Conservation (phyloP, 345 rosid genomes). For the Lumnitzera racemosa region DNA sequence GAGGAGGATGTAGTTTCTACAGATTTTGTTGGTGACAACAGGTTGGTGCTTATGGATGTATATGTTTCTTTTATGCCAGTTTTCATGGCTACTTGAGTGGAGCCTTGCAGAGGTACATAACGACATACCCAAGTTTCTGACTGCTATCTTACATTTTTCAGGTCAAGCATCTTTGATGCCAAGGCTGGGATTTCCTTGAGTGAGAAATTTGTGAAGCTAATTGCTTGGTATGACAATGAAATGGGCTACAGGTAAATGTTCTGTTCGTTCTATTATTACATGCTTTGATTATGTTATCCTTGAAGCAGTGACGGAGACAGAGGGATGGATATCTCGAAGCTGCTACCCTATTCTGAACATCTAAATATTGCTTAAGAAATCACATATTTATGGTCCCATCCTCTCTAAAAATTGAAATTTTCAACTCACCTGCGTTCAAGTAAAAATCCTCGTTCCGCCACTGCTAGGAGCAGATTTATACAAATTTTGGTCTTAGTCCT, state of each 20-base stretch:
- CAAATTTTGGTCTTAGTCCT: not conserved
- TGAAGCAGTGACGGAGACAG: too few relatives aligned
- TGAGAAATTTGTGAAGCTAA: conserved; percentile 45
- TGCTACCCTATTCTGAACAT: too few relatives aligned
- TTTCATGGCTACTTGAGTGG: not conserved
- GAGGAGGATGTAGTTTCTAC: conserved; percentile 77
- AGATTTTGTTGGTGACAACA: conserved; percentile 73
- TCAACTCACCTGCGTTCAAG: not conserved
- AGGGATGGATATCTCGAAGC: too few relatives aligned
- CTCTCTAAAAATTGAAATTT: too few relatives aligned
- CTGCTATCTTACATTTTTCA: conserved; percentile 4
- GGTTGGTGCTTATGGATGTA: conserved; percentile 23
- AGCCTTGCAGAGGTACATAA: not conserved
- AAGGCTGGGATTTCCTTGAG: conserved; percentile 80
- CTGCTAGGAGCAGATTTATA: not conserved
- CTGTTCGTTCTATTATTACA: not conserved
- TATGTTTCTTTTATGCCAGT: not conserved
- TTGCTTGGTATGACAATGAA: conserved; percentile 79
- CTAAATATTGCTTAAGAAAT: too few relatives aligned
- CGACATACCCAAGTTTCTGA: not conserved
- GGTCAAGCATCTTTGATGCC: conserved; percentile 85
- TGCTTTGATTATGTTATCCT: too few relatives aligned
- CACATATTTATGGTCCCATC: too few relatives aligned
- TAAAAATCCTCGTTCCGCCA: not conserved
- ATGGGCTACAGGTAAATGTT: conserved; percentile 62